Base-by-base conservation (phyloP, 345 rosid species). In the Iberis pinnata region DNA sequence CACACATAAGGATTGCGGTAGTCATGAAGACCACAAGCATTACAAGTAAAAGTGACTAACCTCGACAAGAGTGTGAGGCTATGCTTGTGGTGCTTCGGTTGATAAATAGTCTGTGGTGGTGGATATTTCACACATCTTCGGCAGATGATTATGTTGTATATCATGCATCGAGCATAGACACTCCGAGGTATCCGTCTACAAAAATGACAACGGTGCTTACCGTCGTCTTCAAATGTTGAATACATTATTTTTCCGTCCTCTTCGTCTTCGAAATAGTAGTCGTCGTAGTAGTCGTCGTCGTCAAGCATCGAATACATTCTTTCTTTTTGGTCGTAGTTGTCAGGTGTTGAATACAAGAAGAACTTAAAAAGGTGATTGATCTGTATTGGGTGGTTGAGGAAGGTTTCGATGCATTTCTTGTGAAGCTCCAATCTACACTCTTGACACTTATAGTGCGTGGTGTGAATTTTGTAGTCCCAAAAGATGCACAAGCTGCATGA, bases 41-140 rank as follows among this genome's bases (percentile, higher is more conserved):
- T 56, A 44, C 61, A 56, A 32, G 32, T 32, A 44, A 43, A 56
- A 12, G 19, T 42, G 32, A 56, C 50, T n/a, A 18, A 2, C 7
- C 61, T 9, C 1, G 2, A 9, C 49, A 56, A 42, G 7, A 56
- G 42, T 1, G 29, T 32, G 2, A 56, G 42, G 0, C 2, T 33
- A 43, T 29, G 33, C 10, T 29, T 29, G 33, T 29, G 33, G 33
- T 29, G 33, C 33, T 29, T 29, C 10, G 9, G 33, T 29, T 29
- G 7, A 9, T 5, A 29, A 9, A 29, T 29, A 5, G 8, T 9
- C 9, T 5, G 33, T 2, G 33, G 33, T 9, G 33, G 33, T 6
- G 33, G 33, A 29, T 7, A 29, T 9, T 2, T 9, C 8, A 29
- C 2, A 29, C 33, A 29, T 9, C 10, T 9, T 3, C 8, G 9